Base-by-base conservation (phyloP, 1,284 basidiomycete genomes). In the Blastosporella zonata region DNA sequence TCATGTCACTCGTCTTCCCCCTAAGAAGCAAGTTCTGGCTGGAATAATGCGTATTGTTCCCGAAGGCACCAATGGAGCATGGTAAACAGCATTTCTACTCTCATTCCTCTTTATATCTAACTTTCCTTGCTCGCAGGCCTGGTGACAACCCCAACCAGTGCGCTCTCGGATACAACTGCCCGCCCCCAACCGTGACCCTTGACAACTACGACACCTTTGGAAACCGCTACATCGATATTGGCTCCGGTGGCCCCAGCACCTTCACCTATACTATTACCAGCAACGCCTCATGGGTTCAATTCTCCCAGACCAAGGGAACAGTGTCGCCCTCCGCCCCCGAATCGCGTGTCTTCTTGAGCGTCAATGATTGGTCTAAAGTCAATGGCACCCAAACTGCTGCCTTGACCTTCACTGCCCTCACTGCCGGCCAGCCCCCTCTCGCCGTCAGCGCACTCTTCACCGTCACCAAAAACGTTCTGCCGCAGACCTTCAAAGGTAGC, bases 31-130 rank as follows among this genome's bases (percentile, higher is more conserved):
- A 56, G 77, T 76, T 0, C 66, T 85, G 2, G 65, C 79, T 35
- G 78, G 81, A 10, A 71, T 75, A 1, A 84, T 86, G 77, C 67
- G 84, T 15, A 73, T 84, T 48, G 72, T 72, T 1, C 75, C 80
- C 1, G 84, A 87, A 66, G 76, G 79, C 10, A 78, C 73, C n/a
- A 56, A 68, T 3, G 82, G 74, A 35, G 74, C 80, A 46, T 84
- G 79, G 82, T 79, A 55, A 54, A 67, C 48, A 7, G 12, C 8
- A 27, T 20, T 5, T 13, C 6, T 23, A 28, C 17, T n/a, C 8
- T 2, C 36, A 2, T 22, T 37, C 20, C 2, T 6, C 2, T 20
- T 2, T 12, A 21, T 10, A 22, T 3, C 13, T 12, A 22, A 9
- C 36, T 12, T 37, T 9, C 2, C 10, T 6, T 37, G 18, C 18